Conservation (phyloP, 179 eudicot genomes). For the Silene vulgaris region DNA sequence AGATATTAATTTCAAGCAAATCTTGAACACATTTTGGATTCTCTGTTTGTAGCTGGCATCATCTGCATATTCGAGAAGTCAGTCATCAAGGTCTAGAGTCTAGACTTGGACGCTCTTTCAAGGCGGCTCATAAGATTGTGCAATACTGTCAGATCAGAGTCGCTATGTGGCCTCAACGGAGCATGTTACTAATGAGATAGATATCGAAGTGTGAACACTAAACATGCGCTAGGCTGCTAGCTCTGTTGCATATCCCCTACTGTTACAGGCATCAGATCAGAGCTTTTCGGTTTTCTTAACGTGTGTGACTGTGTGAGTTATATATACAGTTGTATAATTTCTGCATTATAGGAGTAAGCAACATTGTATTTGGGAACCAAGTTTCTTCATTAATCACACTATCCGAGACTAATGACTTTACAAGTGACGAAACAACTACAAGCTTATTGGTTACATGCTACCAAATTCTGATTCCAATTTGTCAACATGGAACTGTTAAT, state of each 20-base stretch:
- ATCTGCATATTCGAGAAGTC: slow-evolving; percentile 66
- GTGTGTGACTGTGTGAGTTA: neutral
- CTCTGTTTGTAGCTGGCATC: slow-evolving; percentile 53
- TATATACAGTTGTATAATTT: too few relatives aligned
- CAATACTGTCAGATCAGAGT: neutral
- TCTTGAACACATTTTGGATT: neutral
- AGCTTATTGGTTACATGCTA: neutral
- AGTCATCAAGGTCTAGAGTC: slow-evolving; percentile 49
- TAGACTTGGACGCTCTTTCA: slow-evolving; percentile 21
- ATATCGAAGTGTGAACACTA: too few relatives aligned
- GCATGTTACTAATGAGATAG: too few relatives aligned
- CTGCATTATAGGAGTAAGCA: too few relatives aligned
- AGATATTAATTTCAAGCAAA: neutral
- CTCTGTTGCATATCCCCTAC: too few relatives aligned
- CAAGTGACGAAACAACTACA: neutral
- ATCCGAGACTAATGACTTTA: too few relatives aligned
- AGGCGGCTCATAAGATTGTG: slow-evolving; percentile 5
- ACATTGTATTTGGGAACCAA: too few relatives aligned
- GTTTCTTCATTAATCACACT: too few relatives aligned
- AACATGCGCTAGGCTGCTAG: too few relatives aligned
- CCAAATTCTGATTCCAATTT: too few relatives aligned
- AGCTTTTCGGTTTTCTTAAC: neutral
- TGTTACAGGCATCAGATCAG: neutral
- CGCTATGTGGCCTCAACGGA: neutral
- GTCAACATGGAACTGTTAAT: too few relatives aligned